A percentile compares a stretch with the other conserved stretches of the same genome.
phyloP scores from a whole-genome alignment of 352 stramenopile genomes.

The Globisporangium echinulatum region DNA sequence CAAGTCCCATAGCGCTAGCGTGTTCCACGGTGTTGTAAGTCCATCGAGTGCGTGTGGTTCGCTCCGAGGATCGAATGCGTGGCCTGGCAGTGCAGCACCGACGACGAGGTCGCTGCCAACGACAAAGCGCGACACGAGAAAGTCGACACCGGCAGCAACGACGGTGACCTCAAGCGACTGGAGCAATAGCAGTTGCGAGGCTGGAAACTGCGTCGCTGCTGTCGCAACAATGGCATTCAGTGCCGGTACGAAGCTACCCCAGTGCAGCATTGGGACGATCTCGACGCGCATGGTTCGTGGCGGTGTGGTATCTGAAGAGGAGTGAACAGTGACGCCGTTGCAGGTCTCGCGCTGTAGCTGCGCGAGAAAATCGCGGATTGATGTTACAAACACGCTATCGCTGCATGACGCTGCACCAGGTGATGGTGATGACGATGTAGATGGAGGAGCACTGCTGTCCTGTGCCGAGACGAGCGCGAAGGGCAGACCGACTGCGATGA shows the following conservation, averaged over 20 bases:
- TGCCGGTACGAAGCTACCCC: conserved; percentile 93
- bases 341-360: conserved; percentile 22
- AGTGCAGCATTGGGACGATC: conserved; percentile 91
- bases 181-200: conserved; percentile 65
- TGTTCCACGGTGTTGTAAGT: conserved; percentile 94
- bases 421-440: background rate
- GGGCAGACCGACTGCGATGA: conserved; percentile 54
- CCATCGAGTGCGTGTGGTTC: conserved; percentile 71
- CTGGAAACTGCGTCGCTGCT: conserved; percentile 50
- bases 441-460: background rate
- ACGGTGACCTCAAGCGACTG: conserved; percentile 89
- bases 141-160: conserved; percentile 37
- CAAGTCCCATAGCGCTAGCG: conserved; percentile 92
- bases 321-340: conserved; percentile 1
- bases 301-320: background rate
- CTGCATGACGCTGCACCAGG: background rate
- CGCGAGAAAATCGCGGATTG: conserved; percentile 32
- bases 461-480: conserved; percentile 4
- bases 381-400: conserved; percentile 29
- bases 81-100: conserved; percentile 84
- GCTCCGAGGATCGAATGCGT: conserved; percentile 38
- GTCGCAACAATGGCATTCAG: conserved; percentile 90
- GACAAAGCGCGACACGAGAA: conserved; percentile 63
- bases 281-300: conserved; percentile 22
- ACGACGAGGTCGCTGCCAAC: conserved; percentile 81